phyloP scores from a whole-genome alignment of 208 protist species.

The Acanthamoeba polyphaga region DNA sequence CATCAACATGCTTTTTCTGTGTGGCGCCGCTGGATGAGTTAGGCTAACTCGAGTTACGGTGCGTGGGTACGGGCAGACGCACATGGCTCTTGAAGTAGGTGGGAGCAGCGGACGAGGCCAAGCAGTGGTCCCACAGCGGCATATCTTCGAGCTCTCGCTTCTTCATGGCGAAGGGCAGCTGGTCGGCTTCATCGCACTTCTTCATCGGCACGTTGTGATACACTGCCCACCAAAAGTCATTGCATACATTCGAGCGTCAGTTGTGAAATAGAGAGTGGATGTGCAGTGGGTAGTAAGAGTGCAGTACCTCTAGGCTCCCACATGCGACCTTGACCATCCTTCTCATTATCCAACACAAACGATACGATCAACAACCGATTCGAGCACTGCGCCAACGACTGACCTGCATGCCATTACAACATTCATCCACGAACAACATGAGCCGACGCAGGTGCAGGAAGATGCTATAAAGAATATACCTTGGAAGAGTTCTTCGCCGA shows the following conservation, averaged over 20 bases:
- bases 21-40: no score
- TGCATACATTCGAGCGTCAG: no score
- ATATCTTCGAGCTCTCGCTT: slow-evolving; percentile 41
- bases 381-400: neutral
- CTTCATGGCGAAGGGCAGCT: slow-evolving; percentile 13
- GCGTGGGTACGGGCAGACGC: neutral
- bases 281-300: neutral
- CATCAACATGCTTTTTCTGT: slow-evolving; percentile 53
- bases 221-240: neutral
- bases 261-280: no score
- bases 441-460: no score
- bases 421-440: neutral
- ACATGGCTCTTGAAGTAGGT: slow-evolving; percentile 65
- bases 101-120: slow-evolving; percentile 38
- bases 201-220: slow-evolving; percentile 70
- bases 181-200: slow-evolving; percentile 29
- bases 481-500: slow-evolving; percentile 60
- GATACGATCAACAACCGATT: neutral
- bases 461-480: neutral
- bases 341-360: slow-evolving; percentile 50
- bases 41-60: no score
- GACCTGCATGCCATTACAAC: neutral
- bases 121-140: slow-evolving; percentile 45
- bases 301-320: slow-evolving; percentile 63
- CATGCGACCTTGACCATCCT: slow-evolving; percentile 33